Conservation (phyloP, 2,329 filamentous ascomycete genomes). For the Talaromyces funiculosus region DNA sequence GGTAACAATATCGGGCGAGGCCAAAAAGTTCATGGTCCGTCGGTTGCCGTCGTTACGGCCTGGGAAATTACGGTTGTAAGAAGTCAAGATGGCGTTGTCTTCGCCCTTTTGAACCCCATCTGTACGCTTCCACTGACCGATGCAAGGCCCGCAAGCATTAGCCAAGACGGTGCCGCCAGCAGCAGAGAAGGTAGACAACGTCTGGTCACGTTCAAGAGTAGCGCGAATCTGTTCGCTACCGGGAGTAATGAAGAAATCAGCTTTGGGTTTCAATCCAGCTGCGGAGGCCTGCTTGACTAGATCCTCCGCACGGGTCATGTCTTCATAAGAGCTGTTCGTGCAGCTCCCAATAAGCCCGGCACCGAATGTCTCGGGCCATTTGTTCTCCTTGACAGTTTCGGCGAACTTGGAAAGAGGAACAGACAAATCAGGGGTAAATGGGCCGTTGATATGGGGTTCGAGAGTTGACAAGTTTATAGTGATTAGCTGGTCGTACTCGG, state of each 20-base stretch:
- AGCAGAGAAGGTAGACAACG: constrained; percentile 74
- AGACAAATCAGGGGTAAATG: constrained; percentile 91
- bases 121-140: constrained; percentile 90
- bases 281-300: constrained; percentile 84
- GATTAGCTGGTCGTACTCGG: constrained; percentile 84
- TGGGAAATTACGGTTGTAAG: constrained; percentile 98
- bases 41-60: constrained; percentile 96
- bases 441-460: constrained; percentile 95
- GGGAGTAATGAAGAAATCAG: constrained; percentile 92
- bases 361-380: constrained; percentile 86
- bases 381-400: constrained; percentile 71
- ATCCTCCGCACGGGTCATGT: constrained; percentile 93
- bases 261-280: constrained; percentile 83
- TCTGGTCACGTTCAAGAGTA: constrained; percentile 83
- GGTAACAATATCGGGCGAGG: constrained; percentile 92
- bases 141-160: constrained; percentile 91
- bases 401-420: constrained; percentile 89
- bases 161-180: constrained; percentile 87
- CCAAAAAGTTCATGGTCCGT: constrained; percentile 97
- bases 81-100: constrained; percentile 88
- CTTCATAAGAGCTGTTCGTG: constrained; percentile 97
- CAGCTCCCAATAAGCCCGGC: constrained; percentile 95
- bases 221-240: constrained; percentile 96
- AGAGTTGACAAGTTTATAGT: constrained; percentile 84
- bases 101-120: constrained; percentile 81